Percentiles rank a stretch among this genome's conserved stretches.
These are phyloP conservation scores for Zostera marina DNA, from an alignment of 116 monocot genomes.

Conservation along the genomic window DNA sequence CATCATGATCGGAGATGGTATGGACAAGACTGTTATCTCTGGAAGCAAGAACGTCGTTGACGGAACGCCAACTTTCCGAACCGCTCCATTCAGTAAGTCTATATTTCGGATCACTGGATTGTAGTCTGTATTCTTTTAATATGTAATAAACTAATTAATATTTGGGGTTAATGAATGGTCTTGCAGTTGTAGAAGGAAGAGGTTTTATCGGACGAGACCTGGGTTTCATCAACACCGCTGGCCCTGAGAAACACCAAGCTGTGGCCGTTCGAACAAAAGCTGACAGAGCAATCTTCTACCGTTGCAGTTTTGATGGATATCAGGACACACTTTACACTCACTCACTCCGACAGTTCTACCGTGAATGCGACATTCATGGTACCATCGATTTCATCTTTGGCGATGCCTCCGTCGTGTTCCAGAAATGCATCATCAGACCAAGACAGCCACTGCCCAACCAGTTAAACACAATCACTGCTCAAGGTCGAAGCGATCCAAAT, in stretches of 20 bases:
- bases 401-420: slow-evolving; percentile 21
- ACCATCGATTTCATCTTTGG: slow-evolving; percentile 39
- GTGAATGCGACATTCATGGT: slow-evolving; percentile 27
- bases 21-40: slow-evolving; percentile 20
- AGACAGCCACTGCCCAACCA: slow-evolving; percentile 9
- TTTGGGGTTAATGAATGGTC: too few relatives aligned
- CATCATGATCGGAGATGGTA: slow-evolving; percentile 39
- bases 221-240: slow-evolving; percentile 28
- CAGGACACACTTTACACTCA: slow-evolving; percentile 34
- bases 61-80: slow-evolving; percentile 35
- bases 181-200: slow-evolving; percentile 15
- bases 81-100: slow-evolving; percentile 42
- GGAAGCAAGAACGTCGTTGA: slow-evolving; percentile 31
- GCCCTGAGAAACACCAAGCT: slow-evolving; percentile 22
- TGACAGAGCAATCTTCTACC: slow-evolving; percentile 23
- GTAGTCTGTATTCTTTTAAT: too few relatives aligned
- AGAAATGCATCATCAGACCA: slow-evolving; percentile 22
- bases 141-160: too few relatives aligned
- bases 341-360: slow-evolving; percentile 28
- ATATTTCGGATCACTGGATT: neutral
- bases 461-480: slow-evolving; percentile 23
- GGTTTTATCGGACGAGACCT: slow-evolving; percentile 26
- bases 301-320: slow-evolving; percentile 26
- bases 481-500: slow-evolving; percentile 18
- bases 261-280: slow-evolving; percentile 18